A percentile compares a stretch with the other conserved stretches of the same genome.
Evolutionary conservation across 1,139 yeast species (phyloP).

Genomic region (Lodderomyces metapsilosis): DNA sequence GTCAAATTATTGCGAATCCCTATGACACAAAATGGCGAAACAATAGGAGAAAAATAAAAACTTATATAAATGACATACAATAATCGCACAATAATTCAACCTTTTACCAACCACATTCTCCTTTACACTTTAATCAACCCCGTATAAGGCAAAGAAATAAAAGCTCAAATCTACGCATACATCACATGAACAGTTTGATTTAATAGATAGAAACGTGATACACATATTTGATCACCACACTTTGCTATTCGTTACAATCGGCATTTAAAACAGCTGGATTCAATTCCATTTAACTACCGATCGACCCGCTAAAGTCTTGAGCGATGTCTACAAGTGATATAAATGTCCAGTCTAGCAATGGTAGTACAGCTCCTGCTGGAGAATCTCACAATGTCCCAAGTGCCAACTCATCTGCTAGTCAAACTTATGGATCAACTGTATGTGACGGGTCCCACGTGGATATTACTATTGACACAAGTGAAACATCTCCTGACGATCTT

Average conservation of each 20-base stretch:
- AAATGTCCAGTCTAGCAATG: neutral
- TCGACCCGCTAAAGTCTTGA: neutral
- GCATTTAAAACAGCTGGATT: neutral
- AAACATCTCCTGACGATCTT: constrained; percentile 2
- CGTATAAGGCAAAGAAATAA: no score
- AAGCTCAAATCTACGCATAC: neutral
- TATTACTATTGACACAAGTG: constrained; percentile 2
- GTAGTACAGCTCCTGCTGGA: neutral
- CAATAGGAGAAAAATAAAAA: no score
- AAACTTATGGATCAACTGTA: constrained; percentile 1
- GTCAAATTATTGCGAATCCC: no score
- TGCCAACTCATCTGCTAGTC: neutral
- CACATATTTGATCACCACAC: neutral
- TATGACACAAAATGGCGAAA: no score
- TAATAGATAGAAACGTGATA: neutral
- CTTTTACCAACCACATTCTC: no score
- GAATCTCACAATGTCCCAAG: neutral
- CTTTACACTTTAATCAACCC: no score
- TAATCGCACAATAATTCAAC: no score
- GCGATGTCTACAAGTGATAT: neutral
- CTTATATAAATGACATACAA: no score
- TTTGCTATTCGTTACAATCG: neutral
- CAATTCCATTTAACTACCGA: neutral
- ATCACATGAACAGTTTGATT: neutral
- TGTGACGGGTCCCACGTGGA: constrained; percentile 1